Evolutionary conservation across 169 alveolate species (phyloP).

Genomic region (Eimeria nieschulzi): DNA sequence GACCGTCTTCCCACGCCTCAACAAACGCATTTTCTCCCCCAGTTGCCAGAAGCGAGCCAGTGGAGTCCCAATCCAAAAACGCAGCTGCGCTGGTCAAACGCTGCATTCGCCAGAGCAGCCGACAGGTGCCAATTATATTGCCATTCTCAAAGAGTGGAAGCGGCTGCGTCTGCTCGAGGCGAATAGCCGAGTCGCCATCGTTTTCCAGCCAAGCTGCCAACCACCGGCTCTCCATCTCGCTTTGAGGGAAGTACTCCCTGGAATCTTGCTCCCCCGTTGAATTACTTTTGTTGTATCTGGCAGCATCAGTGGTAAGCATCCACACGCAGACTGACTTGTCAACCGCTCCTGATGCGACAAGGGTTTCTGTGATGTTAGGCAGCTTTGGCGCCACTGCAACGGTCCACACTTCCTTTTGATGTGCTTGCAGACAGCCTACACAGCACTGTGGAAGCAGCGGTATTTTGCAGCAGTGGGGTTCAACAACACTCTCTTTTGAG

Average conservation of each 20-base stretch:
- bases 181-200: conserved; percentile 29
- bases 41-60: conserved; percentile 50
- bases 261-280: neutral
- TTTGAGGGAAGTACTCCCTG: neutral
- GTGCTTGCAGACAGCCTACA: conserved; percentile 46
- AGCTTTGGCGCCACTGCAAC: conserved; percentile 57
- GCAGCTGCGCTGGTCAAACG: conserved; percentile 58
- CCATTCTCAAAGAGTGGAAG: conserved; percentile 46
- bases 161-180: conserved; percentile 62
- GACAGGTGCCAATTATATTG: conserved; percentile 45
- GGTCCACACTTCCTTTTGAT: conserved; percentile 59
- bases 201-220: conserved; percentile 31
- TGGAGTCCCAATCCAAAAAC: conserved; percentile 56
- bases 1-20: conserved; percentile 66
- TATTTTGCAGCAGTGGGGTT: conserved; percentile 47
- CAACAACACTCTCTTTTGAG: conserved; percentile 19
- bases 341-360: conserved; percentile 53
- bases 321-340: conserved; percentile 63
- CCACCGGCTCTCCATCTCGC: conserved; percentile 37
- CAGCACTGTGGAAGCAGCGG: conserved; percentile 59
- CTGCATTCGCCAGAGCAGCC: conserved; percentile 42
- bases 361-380: neutral
- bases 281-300: neutral
- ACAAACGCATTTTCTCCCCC: conserved; percentile 46
- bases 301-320: conserved; percentile 28